A percentile compares a stretch with the other conserved stretches of the same genome.
phyloP scores from a whole-genome alignment of 495 filamentous ascomycete genomes.

The Neurospora sublineolata region DNA sequence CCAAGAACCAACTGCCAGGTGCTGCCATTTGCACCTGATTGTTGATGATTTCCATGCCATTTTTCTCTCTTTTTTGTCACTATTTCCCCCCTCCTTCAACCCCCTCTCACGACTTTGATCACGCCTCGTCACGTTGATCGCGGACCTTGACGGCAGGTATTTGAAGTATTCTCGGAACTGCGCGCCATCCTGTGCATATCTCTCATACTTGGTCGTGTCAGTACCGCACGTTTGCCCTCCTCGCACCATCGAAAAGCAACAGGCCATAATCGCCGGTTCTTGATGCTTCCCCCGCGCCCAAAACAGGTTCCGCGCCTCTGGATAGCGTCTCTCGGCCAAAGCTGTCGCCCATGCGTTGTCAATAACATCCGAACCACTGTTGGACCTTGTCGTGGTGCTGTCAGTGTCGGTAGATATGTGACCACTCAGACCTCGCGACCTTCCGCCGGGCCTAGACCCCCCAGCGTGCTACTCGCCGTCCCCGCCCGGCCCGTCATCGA shows the following conservation, averaged over 20 bases:
- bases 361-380: conserved; percentile 9
- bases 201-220: not conserved
- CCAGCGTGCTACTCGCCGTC: not conserved
- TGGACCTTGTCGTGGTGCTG: conserved; percentile 6
- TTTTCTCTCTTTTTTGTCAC: not conserved
- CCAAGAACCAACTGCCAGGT: not conserved
- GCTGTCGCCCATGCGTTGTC: not conserved
- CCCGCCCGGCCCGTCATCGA: not conserved
- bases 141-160: not conserved
- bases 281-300: conserved; percentile 20
- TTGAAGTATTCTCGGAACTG: not conserved
- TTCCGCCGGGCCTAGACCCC: conserved; percentile 5
- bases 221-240: not conserved
- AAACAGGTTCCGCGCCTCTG: conserved; percentile 13
- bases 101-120: not conserved
- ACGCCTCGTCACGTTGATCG: not conserved
- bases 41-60: not conserved
- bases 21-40: not conserved
- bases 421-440: not conserved
- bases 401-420: not conserved
- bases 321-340: conserved; percentile 15
- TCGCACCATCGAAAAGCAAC: not conserved
- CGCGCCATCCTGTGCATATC: not conserved
- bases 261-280: conserved; percentile 10
- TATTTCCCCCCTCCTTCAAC: not conserved